Percentiles rank a stretch among this genome's conserved stretches.
These are phyloP conservation scores for Takashimella tepidaria DNA, from an alignment of 1,284 basidiomycete genomes.

Conservation along the genomic window DNA sequence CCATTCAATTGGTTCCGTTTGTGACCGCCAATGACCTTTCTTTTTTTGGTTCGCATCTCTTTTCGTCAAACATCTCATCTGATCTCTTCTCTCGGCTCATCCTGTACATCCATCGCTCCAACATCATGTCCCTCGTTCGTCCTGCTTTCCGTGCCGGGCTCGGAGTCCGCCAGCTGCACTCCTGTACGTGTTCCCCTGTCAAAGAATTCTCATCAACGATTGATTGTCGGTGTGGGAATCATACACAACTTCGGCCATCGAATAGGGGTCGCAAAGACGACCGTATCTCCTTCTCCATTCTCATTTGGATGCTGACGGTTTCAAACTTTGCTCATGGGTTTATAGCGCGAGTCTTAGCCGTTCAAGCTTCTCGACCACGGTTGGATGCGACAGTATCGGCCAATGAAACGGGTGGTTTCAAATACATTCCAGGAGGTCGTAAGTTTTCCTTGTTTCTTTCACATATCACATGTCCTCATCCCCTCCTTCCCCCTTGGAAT, in stretches of 20 bases:
- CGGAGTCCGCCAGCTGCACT: conserved; percentile 34
- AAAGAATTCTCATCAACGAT: too few relatives aligned
- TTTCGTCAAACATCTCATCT: background rate
- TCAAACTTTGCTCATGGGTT: too few relatives aligned
- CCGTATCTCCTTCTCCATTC: too few relatives aligned
- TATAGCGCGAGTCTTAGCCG: conserved; percentile 33
- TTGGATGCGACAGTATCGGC: conserved; percentile 31
- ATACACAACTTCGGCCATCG: too few relatives aligned
- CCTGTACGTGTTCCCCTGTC: conserved; percentile 26
- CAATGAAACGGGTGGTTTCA: conserved; percentile 46
- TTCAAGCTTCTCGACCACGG: conserved; percentile 25
- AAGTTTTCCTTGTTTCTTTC: conserved; percentile 26
- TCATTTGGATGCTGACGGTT: too few relatives aligned
- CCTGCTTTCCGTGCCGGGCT: conserved; percentile 30
- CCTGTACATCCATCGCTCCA: conserved; percentile 7
- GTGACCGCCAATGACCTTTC: too few relatives aligned
- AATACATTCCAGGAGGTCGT: conserved; percentile 49
- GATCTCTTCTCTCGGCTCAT: background rate
- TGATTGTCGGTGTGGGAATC: too few relatives aligned
- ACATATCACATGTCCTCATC: too few relatives aligned
- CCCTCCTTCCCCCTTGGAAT: background rate
- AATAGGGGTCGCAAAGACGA: too few relatives aligned
- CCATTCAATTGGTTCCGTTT: background rate
- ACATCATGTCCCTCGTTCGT: conserved; percentile 37
- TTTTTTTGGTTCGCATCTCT: too few relatives aligned